Evolutionary conservation across 768 basidiomycete genomes (phyloP), one percentile per base, ranked within the genome.

Genomic region (Rossbeevera mucosa): DNA sequence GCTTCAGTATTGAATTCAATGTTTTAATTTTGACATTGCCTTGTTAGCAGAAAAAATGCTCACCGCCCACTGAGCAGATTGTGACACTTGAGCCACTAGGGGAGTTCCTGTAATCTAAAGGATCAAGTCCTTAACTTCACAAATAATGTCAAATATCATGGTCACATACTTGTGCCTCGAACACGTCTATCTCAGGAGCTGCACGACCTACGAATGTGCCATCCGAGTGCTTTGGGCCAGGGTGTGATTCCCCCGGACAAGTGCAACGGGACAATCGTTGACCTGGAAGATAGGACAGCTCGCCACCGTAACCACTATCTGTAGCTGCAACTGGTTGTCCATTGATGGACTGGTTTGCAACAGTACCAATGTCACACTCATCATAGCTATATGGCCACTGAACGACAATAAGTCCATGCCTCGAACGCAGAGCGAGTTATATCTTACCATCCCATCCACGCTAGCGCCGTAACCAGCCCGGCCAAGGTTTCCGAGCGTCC

Each of bases 141-240:
- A 30, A 21, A 6, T 13, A 56, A 57, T 49, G 62, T 50, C 42
- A 59, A 24, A 44, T 28, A 16, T 65, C 21, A 59, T 31, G 20
- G 47, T 51, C 31, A 50, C 60, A 28, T 46, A 71, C 67, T 70
- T 88, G 83, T 7, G 92, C 91, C 71, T 94, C 94, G 52, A 95
- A 85, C 43, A 95, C 66, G 67, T 95, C 94, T 47, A 94, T 94
- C 67, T 95, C 92, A 2, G 93, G 93, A 5, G 93, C 90, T 3
- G 86, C 69, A 20, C 94, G 76, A 1, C 92, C 94, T 2, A 88
- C 83, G 66, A 82, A 92, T 0, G 81, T 77, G 2, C 89, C 88
- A 64, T 92, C 87, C 0, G 76, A 51, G 48, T 85, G 81, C 40
- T 78, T 75, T 3, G 92, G 92, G 2, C 92, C 92, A 30, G 92